Conservation (phyloP, 768 basidiomycete genomes). For the Exidia glandulosa region DNA sequence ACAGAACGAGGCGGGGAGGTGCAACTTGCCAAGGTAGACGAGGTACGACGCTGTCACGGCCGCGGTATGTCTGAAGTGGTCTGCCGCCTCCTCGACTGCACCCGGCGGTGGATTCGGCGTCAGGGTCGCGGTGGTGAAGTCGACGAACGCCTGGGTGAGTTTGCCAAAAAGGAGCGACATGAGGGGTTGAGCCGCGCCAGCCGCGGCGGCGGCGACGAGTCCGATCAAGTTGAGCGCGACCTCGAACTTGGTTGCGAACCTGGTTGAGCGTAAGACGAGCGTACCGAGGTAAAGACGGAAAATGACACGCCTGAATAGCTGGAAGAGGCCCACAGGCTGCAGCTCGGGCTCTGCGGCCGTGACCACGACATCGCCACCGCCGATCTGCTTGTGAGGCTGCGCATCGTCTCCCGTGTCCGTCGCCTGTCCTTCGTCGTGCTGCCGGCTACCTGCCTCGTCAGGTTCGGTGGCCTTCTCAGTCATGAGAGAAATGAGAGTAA, state of each 20-base stretch:
- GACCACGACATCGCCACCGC: too few species aligned
- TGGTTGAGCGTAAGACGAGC: slow-evolving; percentile 18
- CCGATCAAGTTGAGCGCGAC: slow-evolving; percentile 57
- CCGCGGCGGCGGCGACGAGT: slow-evolving; percentile 57
- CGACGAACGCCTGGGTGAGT: slow-evolving; percentile 63
- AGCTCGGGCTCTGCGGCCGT: slow-evolving; percentile 6
- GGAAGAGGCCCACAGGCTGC: slow-evolving; percentile 22
- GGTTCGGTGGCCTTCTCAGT: too few species aligned
- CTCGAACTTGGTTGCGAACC: slow-evolving; percentile 69
- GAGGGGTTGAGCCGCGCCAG: slow-evolving; percentile 73
- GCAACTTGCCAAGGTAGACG: slow-evolving; percentile 49
- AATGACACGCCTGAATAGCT: slow-evolving; percentile 16
- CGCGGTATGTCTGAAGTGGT: slow-evolving; percentile 48
- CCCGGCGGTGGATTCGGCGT: slow-evolving; percentile 23
- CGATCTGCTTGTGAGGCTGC: too few species aligned
- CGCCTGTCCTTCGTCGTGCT: too few species aligned
- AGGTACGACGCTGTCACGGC: slow-evolving; percentile 52
- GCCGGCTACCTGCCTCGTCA: too few species aligned
- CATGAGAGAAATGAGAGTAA: too few species aligned
- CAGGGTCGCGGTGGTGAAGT: slow-evolving; percentile 29
- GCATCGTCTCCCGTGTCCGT: too few species aligned
- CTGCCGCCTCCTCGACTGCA: slow-evolving; percentile 22
- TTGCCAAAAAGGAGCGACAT: slow-evolving; percentile 82
- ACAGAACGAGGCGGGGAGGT: background rate
- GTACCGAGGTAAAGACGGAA: background rate